Percentiles rank a stretch among this genome's conserved stretches.
Conservation (phyloP, 108 stramenopile species). For the Cyclotella sp. region DNA sequence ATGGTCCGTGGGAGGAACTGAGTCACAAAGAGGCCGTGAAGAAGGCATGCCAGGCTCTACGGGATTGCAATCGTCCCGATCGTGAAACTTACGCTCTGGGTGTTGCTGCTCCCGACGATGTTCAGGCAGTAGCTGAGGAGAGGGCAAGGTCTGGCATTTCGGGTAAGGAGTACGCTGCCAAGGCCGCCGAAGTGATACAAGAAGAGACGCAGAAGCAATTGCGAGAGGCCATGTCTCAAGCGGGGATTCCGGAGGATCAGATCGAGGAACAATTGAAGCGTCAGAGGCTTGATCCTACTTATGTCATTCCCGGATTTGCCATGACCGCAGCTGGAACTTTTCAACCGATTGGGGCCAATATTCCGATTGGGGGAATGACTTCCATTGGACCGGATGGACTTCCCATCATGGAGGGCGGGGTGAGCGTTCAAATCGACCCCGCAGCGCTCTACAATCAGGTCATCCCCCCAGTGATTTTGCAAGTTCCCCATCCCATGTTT, state of each 20-base stretch:
- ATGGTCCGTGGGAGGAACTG: constrained; percentile 80
- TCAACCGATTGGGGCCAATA: constrained; percentile 26
- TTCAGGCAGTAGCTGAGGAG: constrained; percentile 52
- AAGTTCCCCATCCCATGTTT: constrained; percentile 44
- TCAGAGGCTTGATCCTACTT: constrained; percentile 47
- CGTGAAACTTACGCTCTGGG: constrained; percentile 70
- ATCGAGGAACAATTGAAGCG: constrained; percentile 50
- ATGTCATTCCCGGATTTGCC: constrained; percentile 51
- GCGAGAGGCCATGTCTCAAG: constrained; percentile 48
- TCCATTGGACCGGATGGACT: constrained; percentile 48
- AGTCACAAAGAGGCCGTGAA: constrained; percentile 61
- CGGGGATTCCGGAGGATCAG: constrained; percentile 47
- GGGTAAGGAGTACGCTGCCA: constrained; percentile 56
- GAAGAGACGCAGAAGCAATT: constrained; percentile 39
- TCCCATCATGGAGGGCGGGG: constrained; percentile 25
- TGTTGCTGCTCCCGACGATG: constrained; percentile 70
- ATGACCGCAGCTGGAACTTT: constrained; percentile 31
- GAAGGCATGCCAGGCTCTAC: constrained; percentile 79
- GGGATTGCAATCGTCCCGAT: constrained; percentile 84
- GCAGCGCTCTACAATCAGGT: constrained; percentile 35
- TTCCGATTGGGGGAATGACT: constrained; percentile 28
- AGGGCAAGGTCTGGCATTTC: constrained; percentile 52
- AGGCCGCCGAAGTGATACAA: constrained; percentile 39
- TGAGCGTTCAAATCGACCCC: constrained; percentile 16
- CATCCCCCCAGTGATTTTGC: constrained; percentile 41